phyloP scores from a whole-genome alignment of 192 early-diverging fungal species.

The Rhizophagus clarus region DNA sequence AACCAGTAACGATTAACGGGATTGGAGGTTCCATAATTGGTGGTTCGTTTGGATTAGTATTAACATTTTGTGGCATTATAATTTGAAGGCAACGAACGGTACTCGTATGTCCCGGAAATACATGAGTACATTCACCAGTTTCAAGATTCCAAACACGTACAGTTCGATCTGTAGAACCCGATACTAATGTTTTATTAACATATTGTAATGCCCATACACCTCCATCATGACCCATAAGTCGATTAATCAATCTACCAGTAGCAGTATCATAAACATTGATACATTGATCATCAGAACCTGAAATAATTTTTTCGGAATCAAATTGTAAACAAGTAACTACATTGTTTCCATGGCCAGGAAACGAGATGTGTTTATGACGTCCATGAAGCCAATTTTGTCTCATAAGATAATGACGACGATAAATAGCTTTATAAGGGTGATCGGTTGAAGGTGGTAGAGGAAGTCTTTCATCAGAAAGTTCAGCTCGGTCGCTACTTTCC shows the following conservation, averaged over 20 bases:
- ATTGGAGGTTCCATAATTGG: conserved; percentile 62
- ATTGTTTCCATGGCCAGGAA: conserved; percentile 77
- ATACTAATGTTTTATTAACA: conserved; percentile 84
- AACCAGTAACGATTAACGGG: conserved; percentile 93
- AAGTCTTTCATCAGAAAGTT: conserved; percentile 40
- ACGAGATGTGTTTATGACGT: conserved; percentile 71
- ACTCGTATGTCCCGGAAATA: conserved; percentile 91
- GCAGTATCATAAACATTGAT: conserved; percentile 92
- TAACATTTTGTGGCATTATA: conserved; percentile 68
- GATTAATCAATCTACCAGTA: conserved; percentile 73
- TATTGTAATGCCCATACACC: conserved; percentile 99
- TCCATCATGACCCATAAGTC: conserved; percentile 86
- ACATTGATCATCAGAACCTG: conserved; percentile 88
- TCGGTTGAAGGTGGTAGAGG: conserved; percentile 37
- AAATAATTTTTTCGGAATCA: conserved; percentile 94
- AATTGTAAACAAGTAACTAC: conserved; percentile 97
- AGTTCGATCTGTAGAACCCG: conserved; percentile 92
- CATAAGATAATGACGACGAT: conserved; percentile 76
- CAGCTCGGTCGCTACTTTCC: conserved; percentile 36
- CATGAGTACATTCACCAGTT: conserved; percentile 84
- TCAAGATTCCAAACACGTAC: conserved; percentile 98
- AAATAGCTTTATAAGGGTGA: conserved; percentile 79
- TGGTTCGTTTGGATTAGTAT: conserved; percentile 43
- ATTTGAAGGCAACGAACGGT: conserved; percentile 95
- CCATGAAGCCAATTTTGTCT: conserved; percentile 86